These are phyloP conservation scores for Fusarium sp. DNA, from an alignment of 2,329 filamentous ascomycete species.

Conservation along the genomic window DNA sequence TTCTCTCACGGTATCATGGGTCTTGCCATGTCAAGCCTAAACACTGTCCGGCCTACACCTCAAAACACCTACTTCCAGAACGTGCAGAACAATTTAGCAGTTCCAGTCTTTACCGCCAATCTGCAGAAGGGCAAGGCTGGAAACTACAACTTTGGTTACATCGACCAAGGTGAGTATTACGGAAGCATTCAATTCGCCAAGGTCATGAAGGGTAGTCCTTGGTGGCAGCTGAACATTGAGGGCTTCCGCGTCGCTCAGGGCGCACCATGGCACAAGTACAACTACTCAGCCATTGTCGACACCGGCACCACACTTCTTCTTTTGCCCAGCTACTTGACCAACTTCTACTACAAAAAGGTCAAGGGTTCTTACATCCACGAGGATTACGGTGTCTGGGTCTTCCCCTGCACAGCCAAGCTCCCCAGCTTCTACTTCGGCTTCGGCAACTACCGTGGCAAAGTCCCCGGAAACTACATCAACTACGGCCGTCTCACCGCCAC, in stretches of 20 bases:
- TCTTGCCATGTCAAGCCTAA: slow-evolving; percentile 48
- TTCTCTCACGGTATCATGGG: slow-evolving; percentile 54
- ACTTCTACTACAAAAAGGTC: slow-evolving; percentile 70
- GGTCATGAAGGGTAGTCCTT: slow-evolving; percentile 65
- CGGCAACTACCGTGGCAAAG: slow-evolving; percentile 48
- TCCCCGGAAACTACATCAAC: slow-evolving; percentile 55
- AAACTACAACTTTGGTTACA: slow-evolving; percentile 59
- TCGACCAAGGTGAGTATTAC: slow-evolving; percentile 67
- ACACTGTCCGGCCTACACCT: slow-evolving; percentile 49
- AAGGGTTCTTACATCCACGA: slow-evolving; percentile 59
- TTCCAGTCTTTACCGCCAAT: slow-evolving; percentile 54
- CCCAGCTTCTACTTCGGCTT: slow-evolving; percentile 55
- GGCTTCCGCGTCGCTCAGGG: slow-evolving; percentile 65
- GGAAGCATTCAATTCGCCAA: slow-evolving; percentile 67
- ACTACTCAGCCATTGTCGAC: slow-evolving; percentile 71
- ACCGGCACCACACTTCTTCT: slow-evolving; percentile 77
- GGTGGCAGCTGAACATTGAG: slow-evolving; percentile 70
- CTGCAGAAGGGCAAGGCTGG: slow-evolving; percentile 49
- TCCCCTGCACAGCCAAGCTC: slow-evolving; percentile 66
- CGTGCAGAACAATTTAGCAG: slow-evolving; percentile 44
- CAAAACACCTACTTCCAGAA: slow-evolving; percentile 54
- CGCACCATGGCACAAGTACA: slow-evolving; percentile 25
- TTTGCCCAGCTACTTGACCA: slow-evolving; percentile 63
- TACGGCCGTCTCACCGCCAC: slow-evolving; percentile 47
- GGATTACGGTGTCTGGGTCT: slow-evolving; percentile 65